These are phyloP conservation scores for Boletellus sp. DNA, from an alignment of 768 basidiomycete species.

Conservation along the genomic window DNA sequence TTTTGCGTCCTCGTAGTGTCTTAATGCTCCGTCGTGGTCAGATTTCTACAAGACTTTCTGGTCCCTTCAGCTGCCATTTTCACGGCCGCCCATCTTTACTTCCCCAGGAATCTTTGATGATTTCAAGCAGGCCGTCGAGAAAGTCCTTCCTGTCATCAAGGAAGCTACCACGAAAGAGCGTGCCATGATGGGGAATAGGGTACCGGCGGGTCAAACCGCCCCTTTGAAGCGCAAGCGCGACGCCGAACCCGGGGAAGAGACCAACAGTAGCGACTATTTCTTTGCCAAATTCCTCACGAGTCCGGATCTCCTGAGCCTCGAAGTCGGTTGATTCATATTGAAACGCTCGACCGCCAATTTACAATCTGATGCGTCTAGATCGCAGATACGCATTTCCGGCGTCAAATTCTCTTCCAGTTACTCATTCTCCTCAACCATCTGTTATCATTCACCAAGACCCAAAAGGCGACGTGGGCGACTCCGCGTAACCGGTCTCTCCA, in stretches of 20 bases:
- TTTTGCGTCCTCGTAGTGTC: not conserved
- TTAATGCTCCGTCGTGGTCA: conserved; percentile 23
- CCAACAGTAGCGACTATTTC: conserved; percentile 67
- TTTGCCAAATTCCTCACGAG: conserved; percentile 93
- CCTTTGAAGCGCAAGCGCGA: conserved; percentile 67
- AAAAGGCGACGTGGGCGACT: conserved; percentile 58
- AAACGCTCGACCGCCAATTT: conserved; percentile 3
- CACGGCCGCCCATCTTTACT: conserved; percentile 70
- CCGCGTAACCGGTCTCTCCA: conserved; percentile 75
- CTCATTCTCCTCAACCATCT: conserved; percentile 76
- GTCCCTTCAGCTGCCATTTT: conserved; percentile 84
- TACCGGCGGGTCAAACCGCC: conserved; percentile 34
- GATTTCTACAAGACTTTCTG: conserved; percentile 89
- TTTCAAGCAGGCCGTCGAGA: conserved; percentile 69
- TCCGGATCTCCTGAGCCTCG: conserved; percentile 80
- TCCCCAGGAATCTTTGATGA: conserved; percentile 50
- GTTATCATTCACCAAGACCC: conserved; percentile 65
- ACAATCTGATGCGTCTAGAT: conserved; percentile 46
- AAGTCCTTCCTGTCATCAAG: conserved; percentile 73
- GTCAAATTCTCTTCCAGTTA: conserved; percentile 85
- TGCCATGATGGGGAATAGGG: conserved; percentile 78
- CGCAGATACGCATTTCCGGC: conserved; percentile 88
- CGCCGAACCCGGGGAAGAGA: conserved; percentile 49
- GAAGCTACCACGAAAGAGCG: conserved; percentile 87
- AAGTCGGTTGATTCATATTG: conserved; percentile 47